Conservation (phyloP, 768 basidiomycete genomes). For the Hirschioporus abietinus region DNA sequence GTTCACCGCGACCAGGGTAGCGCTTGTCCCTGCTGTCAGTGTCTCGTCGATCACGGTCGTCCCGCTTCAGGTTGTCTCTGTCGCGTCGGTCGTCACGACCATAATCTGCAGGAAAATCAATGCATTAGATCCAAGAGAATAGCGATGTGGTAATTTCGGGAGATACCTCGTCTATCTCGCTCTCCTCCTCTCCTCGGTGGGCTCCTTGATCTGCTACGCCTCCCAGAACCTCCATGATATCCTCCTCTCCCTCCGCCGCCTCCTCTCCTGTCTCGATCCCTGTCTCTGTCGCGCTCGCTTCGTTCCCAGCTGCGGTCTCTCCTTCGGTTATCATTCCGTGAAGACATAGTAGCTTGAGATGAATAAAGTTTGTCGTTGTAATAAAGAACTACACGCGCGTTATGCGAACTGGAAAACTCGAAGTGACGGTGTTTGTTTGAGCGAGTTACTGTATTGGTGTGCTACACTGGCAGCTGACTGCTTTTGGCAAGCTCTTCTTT, state of each 20-base stretch:
- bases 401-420: neutral
- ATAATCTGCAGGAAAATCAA: conserved; percentile 14
- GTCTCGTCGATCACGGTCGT: conserved; percentile 19
- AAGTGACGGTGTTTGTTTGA: neutral
- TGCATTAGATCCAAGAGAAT: neutral
- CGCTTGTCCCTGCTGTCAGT: conserved; percentile 23
- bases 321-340: conserved; percentile 47
- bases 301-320: conserved; percentile 64
- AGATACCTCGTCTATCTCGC: neutral
- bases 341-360: conserved; percentile 45
- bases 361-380: neutral
- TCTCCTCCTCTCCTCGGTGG: conserved; percentile 6
- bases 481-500: too few species aligned
- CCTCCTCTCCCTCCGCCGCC: conserved; percentile 28
- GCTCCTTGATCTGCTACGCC: conserved; percentile 36
- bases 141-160: neutral
- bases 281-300: conserved; percentile 30
- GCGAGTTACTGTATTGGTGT: too few species aligned
- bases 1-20: conserved; percentile 31
- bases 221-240: conserved; percentile 26
- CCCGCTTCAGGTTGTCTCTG: conserved; percentile 22
- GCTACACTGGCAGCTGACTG: too few species aligned
- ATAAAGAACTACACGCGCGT: neutral
- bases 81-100: conserved; percentile 27
- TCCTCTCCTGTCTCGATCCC: conserved; percentile 39